Evolutionary conservation across 2,329 filamentous ascomycete species (phyloP), one percentile per base, ranked within the genome.

Genomic region (Aspergillus neotritici): DNA sequence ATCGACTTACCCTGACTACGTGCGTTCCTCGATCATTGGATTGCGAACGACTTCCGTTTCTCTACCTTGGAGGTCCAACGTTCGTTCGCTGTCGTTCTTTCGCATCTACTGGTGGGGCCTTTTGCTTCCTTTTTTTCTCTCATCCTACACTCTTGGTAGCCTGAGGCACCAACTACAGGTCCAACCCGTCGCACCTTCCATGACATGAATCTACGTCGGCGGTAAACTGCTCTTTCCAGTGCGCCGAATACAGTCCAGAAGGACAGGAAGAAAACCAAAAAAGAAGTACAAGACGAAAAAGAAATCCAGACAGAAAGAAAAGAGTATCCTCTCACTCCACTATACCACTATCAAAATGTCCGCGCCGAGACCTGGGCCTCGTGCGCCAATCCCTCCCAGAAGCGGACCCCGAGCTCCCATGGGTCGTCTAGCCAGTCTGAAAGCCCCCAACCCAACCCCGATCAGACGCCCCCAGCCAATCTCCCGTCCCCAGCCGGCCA

Each of bases 381-480:
- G 66, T 28, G 57, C 60, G n/a, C 54, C 59, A 21, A 54, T 61
- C 30, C 49, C 58, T 34, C 51, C 60, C 14, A 55, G 57, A 29
- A 25, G 31, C 45, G 53, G 49, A 35, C 61, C 46, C 43, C 55
- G 41, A 46, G 49, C 53, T 34, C 54, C 64, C 28, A 55, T 68
- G 43, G 60, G 62, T 46, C 66, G 67, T 36, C 52, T 70, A 30
- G 66, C 67, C 35, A 69, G 65, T 54, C 51, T 68, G 5, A 69
- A 66, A 37, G 51, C 64, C n/a, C 57, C 64, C 11, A 59, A 54
- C 45, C 53, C 65, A 14, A 64, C 58, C 35, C 60, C 67, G 6
- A 67, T 69, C 43, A 64, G 55, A 49, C 65, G 66, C 32, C 65
- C 66, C 25, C 61, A 61, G 36, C 53, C 60, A 35, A 51, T 60